Evolutionary conservation across 164 flowering plant genomes (phyloP), one percentile per base, ranked within the genome.

Genomic region (Saururus chinensis): DNA sequence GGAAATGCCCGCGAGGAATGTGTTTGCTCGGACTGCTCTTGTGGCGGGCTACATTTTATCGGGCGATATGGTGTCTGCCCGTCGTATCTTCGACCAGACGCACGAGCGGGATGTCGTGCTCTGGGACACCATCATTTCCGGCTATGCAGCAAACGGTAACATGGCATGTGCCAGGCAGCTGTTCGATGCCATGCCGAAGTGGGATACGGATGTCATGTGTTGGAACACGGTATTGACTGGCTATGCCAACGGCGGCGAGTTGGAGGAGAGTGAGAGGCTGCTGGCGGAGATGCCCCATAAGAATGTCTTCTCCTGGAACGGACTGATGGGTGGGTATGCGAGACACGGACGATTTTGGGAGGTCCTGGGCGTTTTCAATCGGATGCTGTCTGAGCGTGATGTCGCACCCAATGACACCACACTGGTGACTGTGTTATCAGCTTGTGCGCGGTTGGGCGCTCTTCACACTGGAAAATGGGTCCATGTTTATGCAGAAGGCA

Each of bases 271-370:
- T 53, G 76, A 77, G 67, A 70, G 25, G 53, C 61, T 82, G 63
- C 85, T 87, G 40, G 84, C 79, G 56, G 80, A 75, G 63, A 85
- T 87, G 76, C 83, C 84, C 4, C 67, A 71, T 59, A 83, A 66
- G 66, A 85, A 87, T 74, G 57, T 81, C 7, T 85, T 84, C 56
- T 82, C 89, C 21, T 87, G 95, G 91, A 87, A 87, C 67, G 90
- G 75, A 54, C 60, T 88, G 68, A 73, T 88, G 55, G 80, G 79
- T 41, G 88, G 83, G 11, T 88, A 80, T 74, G 79, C 80, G 1
- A 75, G 64, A 17, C 70, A 73, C 63, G 76, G 77, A 19, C 70
- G 35, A 22, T 81, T 74, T 51, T 65, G 52, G 26, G 76, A 86
- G 26, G 86, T 80, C 60, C 56, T 88, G 66, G 59, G 40, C 24